These are phyloP conservation scores for Neofusicoccum parvum DNA, from an alignment of 2,329 filamentous ascomycete genomes.

Conservation along the genomic window DNA sequence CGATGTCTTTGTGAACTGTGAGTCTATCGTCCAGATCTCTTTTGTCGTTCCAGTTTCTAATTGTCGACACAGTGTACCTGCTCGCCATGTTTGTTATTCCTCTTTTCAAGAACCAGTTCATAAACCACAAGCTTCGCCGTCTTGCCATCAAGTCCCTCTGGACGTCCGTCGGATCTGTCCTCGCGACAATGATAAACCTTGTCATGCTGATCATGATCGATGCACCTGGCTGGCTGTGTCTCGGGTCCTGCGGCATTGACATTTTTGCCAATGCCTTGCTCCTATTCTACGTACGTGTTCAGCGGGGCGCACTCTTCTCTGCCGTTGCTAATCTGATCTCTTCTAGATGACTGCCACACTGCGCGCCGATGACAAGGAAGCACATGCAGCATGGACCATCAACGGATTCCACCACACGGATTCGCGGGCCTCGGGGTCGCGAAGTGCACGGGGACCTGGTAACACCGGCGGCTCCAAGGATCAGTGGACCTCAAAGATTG, in stretches of 20 bases:
- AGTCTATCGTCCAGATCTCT: neutral
- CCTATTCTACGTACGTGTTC: neutral
- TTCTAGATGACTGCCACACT: neutral
- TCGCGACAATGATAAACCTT: neutral
- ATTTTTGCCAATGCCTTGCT: neutral
- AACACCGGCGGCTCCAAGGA: neutral
- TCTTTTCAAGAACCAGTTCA: neutral
- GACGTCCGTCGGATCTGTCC: neutral
- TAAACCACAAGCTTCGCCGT: neutral
- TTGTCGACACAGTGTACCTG: neutral
- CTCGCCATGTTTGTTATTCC: constrained; percentile 3
- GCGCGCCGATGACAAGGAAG: neutral
- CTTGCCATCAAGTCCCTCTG: neutral
- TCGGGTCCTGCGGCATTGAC: neutral
- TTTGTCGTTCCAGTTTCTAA: neutral
- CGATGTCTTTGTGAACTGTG: constrained; percentile 6
- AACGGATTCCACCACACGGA: neutral
- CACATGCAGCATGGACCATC: neutral
- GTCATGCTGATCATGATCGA: constrained; percentile 11
- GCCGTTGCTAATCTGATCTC: neutral
- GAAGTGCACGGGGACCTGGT: neutral
- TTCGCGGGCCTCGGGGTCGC: neutral
- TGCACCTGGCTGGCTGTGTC: neutral
- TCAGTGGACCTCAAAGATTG: neutral
- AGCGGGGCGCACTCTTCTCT: no score